Evolutionary conservation across 2,329 filamentous ascomycete species (phyloP), one percentile per base, ranked within the genome.

Genomic region (Trichoderma pleuroti): DNA sequence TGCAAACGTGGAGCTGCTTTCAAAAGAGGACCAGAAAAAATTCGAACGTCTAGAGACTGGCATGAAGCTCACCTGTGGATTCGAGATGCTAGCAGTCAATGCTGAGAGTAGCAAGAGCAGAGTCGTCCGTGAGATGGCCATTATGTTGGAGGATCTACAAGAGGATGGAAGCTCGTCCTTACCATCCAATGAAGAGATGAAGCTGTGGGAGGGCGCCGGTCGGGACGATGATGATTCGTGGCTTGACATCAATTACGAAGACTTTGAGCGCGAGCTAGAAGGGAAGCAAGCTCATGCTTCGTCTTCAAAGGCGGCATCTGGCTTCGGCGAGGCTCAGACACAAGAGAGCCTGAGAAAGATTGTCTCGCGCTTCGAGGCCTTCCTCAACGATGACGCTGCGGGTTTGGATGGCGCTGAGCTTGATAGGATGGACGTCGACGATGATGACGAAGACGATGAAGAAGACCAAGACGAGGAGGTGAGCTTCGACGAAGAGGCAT

Each of bases 321-420:
- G 85, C 0, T 90, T 93, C 76, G 92, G 91, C 2, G 90, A 94
- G 77, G 83, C 86, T 5, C 84, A 84, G 28, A 88, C 90, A 0
- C 90, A 94, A 76, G 89, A 90, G 5, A 92, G 97, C 77, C 84
- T 99, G 26, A 90, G 92, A 68, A 95, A 95, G 77, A 97, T 98
- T 78, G 96, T 99, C 0, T 91, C 92, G 60, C 89, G 93, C n/a
- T 98, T 99, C 76, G 94, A 98, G 77, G 86, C 92, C 14, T 98
- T 99, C 75, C 81, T 99, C 59, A 93, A 97, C 70, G 93, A 98
- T 75, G 92, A 97, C 12, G 87, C 86, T 59, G 93, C 94, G 0
- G 94, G 92, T 1, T 79, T 90, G 7, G 94, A 97, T 60, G 95
- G 94, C 0, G 92, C 91, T 0, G 90, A 93, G 71, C 80, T 93